phyloP scores from a whole-genome alignment of 2,329 filamentous ascomycete genomes.

The Endocalyx cinctus region DNA sequence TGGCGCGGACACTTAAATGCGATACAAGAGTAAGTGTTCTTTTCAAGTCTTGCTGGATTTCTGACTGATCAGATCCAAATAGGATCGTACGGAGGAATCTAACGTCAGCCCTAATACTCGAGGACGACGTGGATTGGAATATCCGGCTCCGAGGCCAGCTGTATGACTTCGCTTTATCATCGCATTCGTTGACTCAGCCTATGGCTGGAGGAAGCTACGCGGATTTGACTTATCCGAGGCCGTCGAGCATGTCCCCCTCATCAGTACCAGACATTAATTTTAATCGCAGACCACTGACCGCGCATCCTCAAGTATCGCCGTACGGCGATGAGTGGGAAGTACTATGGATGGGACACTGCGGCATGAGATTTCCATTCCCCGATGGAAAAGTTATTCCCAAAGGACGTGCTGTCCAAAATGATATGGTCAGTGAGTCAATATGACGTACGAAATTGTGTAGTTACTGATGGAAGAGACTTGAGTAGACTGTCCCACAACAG shows the following conservation, averaged over 20 bases:
- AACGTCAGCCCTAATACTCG: slow-evolving; percentile 36
- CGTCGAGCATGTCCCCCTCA: not conserved
- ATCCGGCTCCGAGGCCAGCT: slow-evolving; percentile 37
- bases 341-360: slow-evolving; percentile 48
- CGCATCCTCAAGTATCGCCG: slow-evolving; percentile 2
- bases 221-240: slow-evolving; percentile 20
- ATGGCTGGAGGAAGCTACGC: slow-evolving; percentile 10
- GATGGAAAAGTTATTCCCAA: not conserved
- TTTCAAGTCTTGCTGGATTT: not conserved
- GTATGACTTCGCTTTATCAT: slow-evolving; percentile 18
- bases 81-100: slow-evolving; percentile 41
- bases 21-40: slow-evolving; percentile 8
- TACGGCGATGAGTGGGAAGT: slow-evolving; percentile 49
- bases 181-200: slow-evolving; percentile 13
- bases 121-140: slow-evolving; percentile 46
- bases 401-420: no score
- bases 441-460: no score
- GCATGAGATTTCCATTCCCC: slow-evolving; percentile 27
- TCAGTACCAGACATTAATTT: slow-evolving; percentile 2
- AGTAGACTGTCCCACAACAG: no score
- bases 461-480: no score
- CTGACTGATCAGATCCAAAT: not conserved
- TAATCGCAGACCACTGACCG: slow-evolving; percentile 2
- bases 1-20: slow-evolving; percentile 29
- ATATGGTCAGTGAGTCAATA: no score